Evolutionary conservation across 2,329 filamentous ascomycete genomes (phyloP).

Genomic region (Scopulariopsis brevicaulis): DNA sequence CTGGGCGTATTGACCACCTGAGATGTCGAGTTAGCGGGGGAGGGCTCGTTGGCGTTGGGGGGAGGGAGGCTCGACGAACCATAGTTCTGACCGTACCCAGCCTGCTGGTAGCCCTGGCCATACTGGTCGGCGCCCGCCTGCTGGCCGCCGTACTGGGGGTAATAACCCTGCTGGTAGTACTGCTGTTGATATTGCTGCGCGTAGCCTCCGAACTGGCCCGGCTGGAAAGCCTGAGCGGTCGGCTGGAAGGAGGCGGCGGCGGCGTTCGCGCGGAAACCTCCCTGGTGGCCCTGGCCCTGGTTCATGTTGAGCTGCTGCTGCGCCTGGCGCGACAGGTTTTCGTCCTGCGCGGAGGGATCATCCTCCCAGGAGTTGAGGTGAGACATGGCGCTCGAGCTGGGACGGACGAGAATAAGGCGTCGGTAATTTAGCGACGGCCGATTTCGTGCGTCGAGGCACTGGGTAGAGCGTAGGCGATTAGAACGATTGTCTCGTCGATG

Average conservation of each 20-base stretch:
- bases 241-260: conserved; percentile 64
- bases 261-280: conserved; percentile 38
- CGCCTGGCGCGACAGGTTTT: conserved; percentile 65
- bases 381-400: conserved; percentile 50
- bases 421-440: not conserved
- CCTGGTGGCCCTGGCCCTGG: conserved; percentile 29
- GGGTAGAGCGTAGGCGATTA: not conserved
- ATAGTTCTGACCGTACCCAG: conserved; percentile 34
- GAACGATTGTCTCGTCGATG: not conserved
- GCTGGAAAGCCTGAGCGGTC: conserved; percentile 58
- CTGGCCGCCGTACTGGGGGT: conserved; percentile 42
- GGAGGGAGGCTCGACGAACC: conserved; percentile 5
- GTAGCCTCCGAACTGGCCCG: conserved; percentile 58
- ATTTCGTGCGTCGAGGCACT: not conserved
- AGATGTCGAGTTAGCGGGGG: not conserved
- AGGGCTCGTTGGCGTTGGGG: not conserved
- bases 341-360: conserved; percentile 66
- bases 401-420: not conserved
- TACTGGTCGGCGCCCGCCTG: conserved; percentile 39
- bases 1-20: conserved; percentile 29
- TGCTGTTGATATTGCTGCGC: conserved; percentile 43
- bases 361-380: conserved; percentile 95
- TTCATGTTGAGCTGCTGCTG: conserved; percentile 64
- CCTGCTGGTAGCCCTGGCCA: conserved; percentile 37
- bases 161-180: conserved; percentile 43